Percentiles rank a stretch among this genome's conserved stretches.
Conservation (phyloP, 768 basidiomycete genomes). For the Hericium alpestre region DNA sequence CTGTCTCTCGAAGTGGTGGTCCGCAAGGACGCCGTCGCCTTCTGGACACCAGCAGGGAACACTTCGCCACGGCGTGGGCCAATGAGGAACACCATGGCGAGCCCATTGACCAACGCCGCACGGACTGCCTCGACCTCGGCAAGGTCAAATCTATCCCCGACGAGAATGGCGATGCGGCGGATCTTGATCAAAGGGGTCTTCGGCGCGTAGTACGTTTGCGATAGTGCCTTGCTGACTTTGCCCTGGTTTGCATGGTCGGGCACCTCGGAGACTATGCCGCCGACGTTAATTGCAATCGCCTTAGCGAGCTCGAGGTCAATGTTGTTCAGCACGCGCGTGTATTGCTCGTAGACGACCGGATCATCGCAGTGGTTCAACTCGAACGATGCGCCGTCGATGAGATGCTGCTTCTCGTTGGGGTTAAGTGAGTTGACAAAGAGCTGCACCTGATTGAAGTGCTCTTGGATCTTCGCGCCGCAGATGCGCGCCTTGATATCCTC, state of each 20-base stretch:
- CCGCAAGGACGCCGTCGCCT: constrained; percentile 32
- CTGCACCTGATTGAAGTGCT: constrained; percentile 66
- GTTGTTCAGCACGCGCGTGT: constrained; percentile 57
- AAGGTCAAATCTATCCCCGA: constrained; percentile 65
- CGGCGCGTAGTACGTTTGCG: constrained; percentile 46
- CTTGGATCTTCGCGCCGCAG: constrained; percentile 65
- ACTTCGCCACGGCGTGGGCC: constrained; percentile 55
- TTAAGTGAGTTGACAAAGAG: constrained; percentile 79
- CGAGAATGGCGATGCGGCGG: constrained; percentile 66
- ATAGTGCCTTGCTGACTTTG: constrained; percentile 43
- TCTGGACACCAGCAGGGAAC: constrained; percentile 23
- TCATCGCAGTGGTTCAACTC: constrained; percentile 82
- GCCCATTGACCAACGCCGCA: constrained; percentile 36
- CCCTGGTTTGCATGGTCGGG: constrained; percentile 48
- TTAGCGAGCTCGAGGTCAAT: constrained; percentile 68
- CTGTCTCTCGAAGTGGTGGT: constrained; percentile 69
- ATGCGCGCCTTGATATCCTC: constrained; percentile 45
- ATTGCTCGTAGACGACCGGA: constrained; percentile 53
- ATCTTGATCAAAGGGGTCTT: constrained; percentile 47
- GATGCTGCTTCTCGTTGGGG: constrained; percentile 55
- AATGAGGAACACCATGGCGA: constrained; percentile 53
- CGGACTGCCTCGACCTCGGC: constrained; percentile 50
- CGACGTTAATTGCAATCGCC: constrained; percentile 57
- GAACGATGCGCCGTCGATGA: constrained; percentile 63
- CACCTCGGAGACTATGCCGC: constrained; percentile 44